Percentiles rank a stretch among this genome's conserved stretches.
Conservation (phyloP, 805 yeast species). For the Trichomonascus vanleenenianus region DNA sequence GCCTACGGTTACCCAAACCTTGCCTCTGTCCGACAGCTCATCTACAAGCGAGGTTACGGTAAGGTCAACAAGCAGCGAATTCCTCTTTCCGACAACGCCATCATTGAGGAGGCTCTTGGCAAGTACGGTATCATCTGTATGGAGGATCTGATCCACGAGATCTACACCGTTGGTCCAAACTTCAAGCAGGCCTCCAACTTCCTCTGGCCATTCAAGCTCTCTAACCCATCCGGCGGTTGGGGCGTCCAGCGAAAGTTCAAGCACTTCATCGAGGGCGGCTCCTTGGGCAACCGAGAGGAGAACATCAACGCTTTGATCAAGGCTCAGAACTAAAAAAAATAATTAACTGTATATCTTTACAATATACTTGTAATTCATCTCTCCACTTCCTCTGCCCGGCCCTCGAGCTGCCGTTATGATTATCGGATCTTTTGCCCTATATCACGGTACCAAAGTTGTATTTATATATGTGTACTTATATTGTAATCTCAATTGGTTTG, state of each 20-base stretch:
- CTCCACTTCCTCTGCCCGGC: too few species aligned
- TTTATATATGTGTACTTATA: too few species aligned
- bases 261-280: conserved; percentile 81
- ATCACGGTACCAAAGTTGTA: too few species aligned
- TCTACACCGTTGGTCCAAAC: conserved; percentile 76
- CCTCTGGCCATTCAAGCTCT: conserved; percentile 79
- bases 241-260: conserved; percentile 73
- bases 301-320: conserved; percentile 67
- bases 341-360: too few species aligned
- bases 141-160: conserved; percentile 77
- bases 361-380: too few species aligned
- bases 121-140: conserved; percentile 67
- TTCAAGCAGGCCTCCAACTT: conserved; percentile 82
- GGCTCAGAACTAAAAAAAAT: conserved; percentile 56
- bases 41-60: conserved; percentile 82
- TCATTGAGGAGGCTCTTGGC: conserved; percentile 65
- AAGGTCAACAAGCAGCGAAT: conserved; percentile 74
- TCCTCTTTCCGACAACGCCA: conserved; percentile 60
- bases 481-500: too few species aligned
- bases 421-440: too few species aligned
- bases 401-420: too few species aligned
- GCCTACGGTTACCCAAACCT: conserved; percentile 78
- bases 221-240: conserved; percentile 81
- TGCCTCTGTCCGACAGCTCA: conserved; percentile 62
- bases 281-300: conserved; percentile 77